phyloP scores from a whole-genome alignment of 2,329 filamentous ascomycete species.

The Botrytis sinoallii region DNA sequence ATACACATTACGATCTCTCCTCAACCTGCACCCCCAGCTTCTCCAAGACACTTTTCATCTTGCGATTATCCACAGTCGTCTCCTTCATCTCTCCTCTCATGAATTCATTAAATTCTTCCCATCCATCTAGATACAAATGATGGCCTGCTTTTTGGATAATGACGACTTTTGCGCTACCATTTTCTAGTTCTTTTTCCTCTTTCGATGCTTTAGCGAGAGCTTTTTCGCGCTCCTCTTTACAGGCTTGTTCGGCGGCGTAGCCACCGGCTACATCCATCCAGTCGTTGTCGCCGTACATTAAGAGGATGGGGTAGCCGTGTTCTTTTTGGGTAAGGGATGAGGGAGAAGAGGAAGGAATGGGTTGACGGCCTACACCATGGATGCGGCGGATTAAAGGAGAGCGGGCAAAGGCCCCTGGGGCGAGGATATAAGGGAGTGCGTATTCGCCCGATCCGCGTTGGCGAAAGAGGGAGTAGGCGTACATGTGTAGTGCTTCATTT shows the following conservation, averaged over 20 bases:
- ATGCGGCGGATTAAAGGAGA: conserved; percentile 85
- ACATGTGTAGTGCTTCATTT: conserved; percentile 82
- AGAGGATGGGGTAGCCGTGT: conserved; percentile 75
- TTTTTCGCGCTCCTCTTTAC: conserved; percentile 64
- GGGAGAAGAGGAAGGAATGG: conserved; percentile 29
- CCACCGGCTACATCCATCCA: conserved; percentile 98
- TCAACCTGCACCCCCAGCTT: conserved; percentile 3
- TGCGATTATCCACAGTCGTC: conserved; percentile 31
- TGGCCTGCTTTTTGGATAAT: conserved; percentile 71
- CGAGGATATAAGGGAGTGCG: conserved; percentile 85
- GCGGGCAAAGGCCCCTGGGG: conserved; percentile 88
- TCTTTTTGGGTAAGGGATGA: conserved; percentile 29
- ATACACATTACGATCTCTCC: not conserved
- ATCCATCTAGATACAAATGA: conserved; percentile 69
- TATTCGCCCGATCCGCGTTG: conserved; percentile 93
- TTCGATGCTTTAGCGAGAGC: conserved; percentile 59
- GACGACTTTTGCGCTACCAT: conserved; percentile 77
- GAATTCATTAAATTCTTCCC: conserved; percentile 66
- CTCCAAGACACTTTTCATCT: not conserved
- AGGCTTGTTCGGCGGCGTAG: conserved; percentile 72
- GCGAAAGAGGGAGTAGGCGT: conserved; percentile 90
- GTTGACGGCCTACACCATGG: conserved; percentile 78
- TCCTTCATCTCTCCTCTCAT: conserved; percentile 66
- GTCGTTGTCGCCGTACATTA: conserved; percentile 97
- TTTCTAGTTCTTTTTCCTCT: conserved; percentile 69